Evolutionary conservation across 129 eudicot species (phyloP), one percentile per base, ranked within the genome.

Genomic region (Glebionis coronaria): DNA sequence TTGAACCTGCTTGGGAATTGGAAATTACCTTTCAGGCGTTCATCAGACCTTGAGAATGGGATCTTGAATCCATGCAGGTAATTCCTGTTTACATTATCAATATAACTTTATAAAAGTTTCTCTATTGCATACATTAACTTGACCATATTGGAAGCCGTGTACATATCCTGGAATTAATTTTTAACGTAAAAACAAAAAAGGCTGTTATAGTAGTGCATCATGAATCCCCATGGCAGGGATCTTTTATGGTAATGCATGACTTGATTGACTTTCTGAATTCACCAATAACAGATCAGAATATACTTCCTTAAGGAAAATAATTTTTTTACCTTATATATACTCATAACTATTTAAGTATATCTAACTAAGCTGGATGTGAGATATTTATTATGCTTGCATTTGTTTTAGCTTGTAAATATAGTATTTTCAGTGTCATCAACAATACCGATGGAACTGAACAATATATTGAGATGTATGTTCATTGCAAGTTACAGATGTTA

Each of bases 21-120:
- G 99, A 97, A 94, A 59, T 76, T 94, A 73, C 99, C 97, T 54
- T 94, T 82, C 52, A 78, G 99, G 76, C 95, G 88, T 54, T 51
- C 70, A 20, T 57, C 77, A 20, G 66, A 44, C 44, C 58, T 57
- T 7, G 61, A 67, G 25, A 54, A 40, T 94, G 97, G 97, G 95
- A 90, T 75, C 97, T 97, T 44, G 70, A 74, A 67, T 94, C 99
- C 9, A 67, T 74, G 29, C 86, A 94, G 99, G 99, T 89, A 80
- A 63, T 18, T 5, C 47, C 20, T 12, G 1, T 63, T 56, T 35
- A 78, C 28, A 13, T 53, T 40, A 68, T 13, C 40, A 40, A 11
- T 19, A 38, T 13, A 10, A 28, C 28, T 63, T 60, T 31, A 15
- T 47, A 35, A 35, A 35, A 35, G 10, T 35, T 35, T 2, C 42